Evolutionary conservation across 2,329 filamentous ascomycete species (phyloP).

Genomic region (Pyrenophora teres): DNA sequence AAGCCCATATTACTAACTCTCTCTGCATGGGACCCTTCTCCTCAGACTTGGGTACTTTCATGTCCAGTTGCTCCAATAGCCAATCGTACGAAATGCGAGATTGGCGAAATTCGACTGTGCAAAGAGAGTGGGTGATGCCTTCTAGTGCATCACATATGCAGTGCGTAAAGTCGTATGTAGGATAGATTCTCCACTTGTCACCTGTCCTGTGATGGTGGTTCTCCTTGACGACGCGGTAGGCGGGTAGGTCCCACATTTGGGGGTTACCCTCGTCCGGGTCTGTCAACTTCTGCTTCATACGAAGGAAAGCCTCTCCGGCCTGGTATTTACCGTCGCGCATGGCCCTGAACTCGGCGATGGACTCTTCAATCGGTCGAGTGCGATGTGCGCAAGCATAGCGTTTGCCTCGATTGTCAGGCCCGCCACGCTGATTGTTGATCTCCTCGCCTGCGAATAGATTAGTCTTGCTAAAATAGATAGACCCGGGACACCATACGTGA

Average conservation of each 20-base stretch:
- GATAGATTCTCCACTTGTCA: slow-evolving; percentile 87
- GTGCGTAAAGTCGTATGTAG: slow-evolving; percentile 91
- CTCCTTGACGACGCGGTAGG: slow-evolving; percentile 81
- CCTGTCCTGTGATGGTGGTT: slow-evolving; percentile 78
- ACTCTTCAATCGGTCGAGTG: slow-evolving; percentile 73
- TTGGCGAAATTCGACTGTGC: slow-evolving; percentile 89
- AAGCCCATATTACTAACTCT: slow-evolving; percentile 59
- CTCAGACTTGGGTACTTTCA: slow-evolving; percentile 69
- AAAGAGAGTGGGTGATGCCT: slow-evolving; percentile 86
- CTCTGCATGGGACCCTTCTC: slow-evolving; percentile 78
- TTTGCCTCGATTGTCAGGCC: slow-evolving; percentile 68
- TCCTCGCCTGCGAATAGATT: slow-evolving; percentile 64
- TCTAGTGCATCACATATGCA: slow-evolving; percentile 93
- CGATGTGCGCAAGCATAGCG: slow-evolving; percentile 83
- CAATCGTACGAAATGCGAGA: slow-evolving; percentile 88
- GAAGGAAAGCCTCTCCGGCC: slow-evolving; percentile 78
- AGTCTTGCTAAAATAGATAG: slow-evolving; percentile 10
- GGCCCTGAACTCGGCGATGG: slow-evolving; percentile 79
- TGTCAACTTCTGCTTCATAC: slow-evolving; percentile 84
- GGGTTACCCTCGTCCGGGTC: slow-evolving; percentile 75
- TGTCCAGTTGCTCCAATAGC: slow-evolving; percentile 78
- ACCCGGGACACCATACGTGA: slow-evolving; percentile 51
- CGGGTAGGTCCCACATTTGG: slow-evolving; percentile 95
- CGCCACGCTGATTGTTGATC: slow-evolving; percentile 85
- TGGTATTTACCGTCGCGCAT: slow-evolving; percentile 94